Base-by-base conservation (phyloP, 2,329 filamentous ascomycete genomes). In the Cyphellophora europaea region DNA sequence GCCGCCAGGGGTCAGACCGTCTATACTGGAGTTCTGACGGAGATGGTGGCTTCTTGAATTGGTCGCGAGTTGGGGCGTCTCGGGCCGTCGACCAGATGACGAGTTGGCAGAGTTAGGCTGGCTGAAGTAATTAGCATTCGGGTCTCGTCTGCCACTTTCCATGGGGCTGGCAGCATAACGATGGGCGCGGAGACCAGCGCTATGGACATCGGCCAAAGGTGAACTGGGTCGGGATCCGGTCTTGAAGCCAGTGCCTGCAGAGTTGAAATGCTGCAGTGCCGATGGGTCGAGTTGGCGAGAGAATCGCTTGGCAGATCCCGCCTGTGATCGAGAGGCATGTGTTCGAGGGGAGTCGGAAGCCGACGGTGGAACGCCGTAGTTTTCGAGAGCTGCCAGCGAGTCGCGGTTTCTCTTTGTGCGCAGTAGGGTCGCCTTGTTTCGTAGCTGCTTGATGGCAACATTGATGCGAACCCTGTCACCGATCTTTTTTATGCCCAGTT, bases 401-500 rank as follows among this genome's bases (percentile, higher is more conserved):
- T 93, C 88, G 66, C 89, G 74, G 65, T 93, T 86, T 42, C 85
- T 77, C 65, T 86, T 87, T 61, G 82, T 85, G 50, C 80, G 77
- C 51, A 82, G 84, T 40, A 80, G 75, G 48, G 82, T 81, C 4
- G 81, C 75, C 57, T 78, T 84, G 37, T 79, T 86, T 45, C 84
- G 71, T 37, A 91, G 67, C 57, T 86, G 83, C 64, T 89, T 89
- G 54, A 89, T 87, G 47, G 80, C 79, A 43, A 88, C 71, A 52
- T 86, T 88, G 42, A 98, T 80, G 44, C 89, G 83, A 21, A 98
- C 89, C 35, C 91, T 79, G 59, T 98, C 91, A 45, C 91, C 91
- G 46, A 98, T 84, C 62, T 96, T 98, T 49, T 94, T 93, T 49
- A 98, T 89, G 28, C 91, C 91, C 77, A 98, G 93, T 59, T 98